phyloP scores from a whole-genome alignment of 768 basidiomycete genomes.

The Candolleomyces efflorescens region DNA sequence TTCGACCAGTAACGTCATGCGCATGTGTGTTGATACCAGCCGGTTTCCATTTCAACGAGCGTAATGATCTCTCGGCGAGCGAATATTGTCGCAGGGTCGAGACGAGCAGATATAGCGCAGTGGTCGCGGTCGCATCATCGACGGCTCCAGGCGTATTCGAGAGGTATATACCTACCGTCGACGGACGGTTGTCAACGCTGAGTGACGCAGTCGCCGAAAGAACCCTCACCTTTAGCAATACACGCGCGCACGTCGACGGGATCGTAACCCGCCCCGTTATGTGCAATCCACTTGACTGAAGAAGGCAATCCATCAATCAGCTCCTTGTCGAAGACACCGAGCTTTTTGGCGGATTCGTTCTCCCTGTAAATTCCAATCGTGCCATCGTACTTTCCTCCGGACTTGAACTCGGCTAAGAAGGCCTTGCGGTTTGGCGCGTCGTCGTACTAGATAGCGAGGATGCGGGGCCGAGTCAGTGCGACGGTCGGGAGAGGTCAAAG shows the following conservation, averaged over 20 bases:
- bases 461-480: neutral
- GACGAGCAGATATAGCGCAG: conserved; percentile 78
- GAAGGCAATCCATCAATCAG: conserved; percentile 65
- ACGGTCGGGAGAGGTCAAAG: neutral
- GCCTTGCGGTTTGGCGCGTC: conserved; percentile 61
- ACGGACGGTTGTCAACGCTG: neutral
- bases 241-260: conserved; percentile 76
- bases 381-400: conserved; percentile 70
- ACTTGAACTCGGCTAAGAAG: conserved; percentile 60
- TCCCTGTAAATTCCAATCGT: conserved; percentile 77
- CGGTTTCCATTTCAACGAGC: conserved; percentile 58
- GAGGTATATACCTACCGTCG: conserved; percentile 56
- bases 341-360: conserved; percentile 56
- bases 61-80: conserved; percentile 54
- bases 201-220: neutral
- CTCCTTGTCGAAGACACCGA: conserved; percentile 80
- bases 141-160: conserved; percentile 91
- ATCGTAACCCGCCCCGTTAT: conserved; percentile 93
- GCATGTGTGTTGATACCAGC: conserved; percentile 40
- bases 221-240: conserved; percentile 55
- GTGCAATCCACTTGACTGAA: conserved; percentile 80
- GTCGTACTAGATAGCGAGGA: conserved; percentile 26
- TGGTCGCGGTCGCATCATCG: conserved; percentile 88
- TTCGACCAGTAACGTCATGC: conserved; percentile 65
- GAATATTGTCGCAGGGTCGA: conserved; percentile 74